A percentile compares a stretch with the other conserved stretches of the same genome.
phyloP scores from a whole-genome alignment of 2,329 filamentous ascomycete genomes.

The Fusarium sp. region DNA sequence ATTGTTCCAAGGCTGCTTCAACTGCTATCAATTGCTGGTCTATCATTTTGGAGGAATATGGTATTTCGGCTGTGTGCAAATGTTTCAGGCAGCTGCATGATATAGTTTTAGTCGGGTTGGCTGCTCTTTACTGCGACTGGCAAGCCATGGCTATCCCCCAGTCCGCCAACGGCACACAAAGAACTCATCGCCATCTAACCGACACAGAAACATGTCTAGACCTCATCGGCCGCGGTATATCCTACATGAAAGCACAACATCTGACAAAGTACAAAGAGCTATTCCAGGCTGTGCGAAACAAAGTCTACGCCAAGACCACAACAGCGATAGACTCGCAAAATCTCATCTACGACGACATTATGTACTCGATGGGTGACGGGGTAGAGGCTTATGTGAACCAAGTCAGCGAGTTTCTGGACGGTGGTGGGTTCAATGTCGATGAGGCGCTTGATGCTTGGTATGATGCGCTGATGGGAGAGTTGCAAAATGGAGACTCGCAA shows the following conservation, averaged over 20 bases:
- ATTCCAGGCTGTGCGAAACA: not conserved
- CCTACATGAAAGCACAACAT: fast-evolving
- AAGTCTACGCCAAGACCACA: not conserved
- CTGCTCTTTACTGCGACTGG: slow-evolving; percentile 7
- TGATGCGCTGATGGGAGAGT: slow-evolving; percentile 6
- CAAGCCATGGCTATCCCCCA: not conserved
- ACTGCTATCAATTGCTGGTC: slow-evolving; percentile 8
- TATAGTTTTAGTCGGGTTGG: not conserved
- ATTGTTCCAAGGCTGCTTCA: not conserved
- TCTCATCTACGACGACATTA: fast-evolving
- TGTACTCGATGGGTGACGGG: not conserved
- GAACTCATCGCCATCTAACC: not conserved
- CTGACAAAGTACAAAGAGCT: not conserved
- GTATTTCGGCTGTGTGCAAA: not conserved
- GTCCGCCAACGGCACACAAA: fast-evolving
- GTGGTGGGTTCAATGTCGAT: not conserved
- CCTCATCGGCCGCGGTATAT: fast-evolving
- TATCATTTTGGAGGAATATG: not conserved
- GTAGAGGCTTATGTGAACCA: slow-evolving; percentile 5
- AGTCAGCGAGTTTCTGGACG: slow-evolving; percentile 1
- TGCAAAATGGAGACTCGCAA: too few relatives aligned
- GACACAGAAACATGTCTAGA: not conserved
- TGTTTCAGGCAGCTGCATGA: slow-evolving; percentile 11
- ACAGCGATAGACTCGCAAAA: not conserved
- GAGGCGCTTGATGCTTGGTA: slow-evolving; percentile 19